Evolutionary conservation across 306 rosid genomes (phyloP).

Genomic region (Oxytropis ochrocephala): DNA sequence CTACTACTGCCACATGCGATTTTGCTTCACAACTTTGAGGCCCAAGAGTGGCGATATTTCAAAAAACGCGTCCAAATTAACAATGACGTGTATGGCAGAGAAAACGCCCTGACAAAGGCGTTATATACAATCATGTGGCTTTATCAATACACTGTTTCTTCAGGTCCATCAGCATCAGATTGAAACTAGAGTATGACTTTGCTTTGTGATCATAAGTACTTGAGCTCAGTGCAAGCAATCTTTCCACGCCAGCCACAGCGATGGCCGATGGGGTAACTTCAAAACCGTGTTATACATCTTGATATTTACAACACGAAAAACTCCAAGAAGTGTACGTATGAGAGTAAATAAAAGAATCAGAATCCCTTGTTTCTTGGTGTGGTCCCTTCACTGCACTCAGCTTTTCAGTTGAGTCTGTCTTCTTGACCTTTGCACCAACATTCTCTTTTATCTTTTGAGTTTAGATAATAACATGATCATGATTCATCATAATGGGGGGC

Average conservation of each 20-base stretch:
- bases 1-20: not conserved
- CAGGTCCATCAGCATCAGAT: slow-evolving; percentile 19
- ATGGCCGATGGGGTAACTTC: slow-evolving; percentile 27
- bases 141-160: not conserved
- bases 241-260: slow-evolving; percentile 15
- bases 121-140: slow-evolving; percentile 14
- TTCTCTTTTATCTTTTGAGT: slow-evolving; percentile 28
- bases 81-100: not conserved
- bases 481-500: not conserved
- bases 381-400: slow-evolving; percentile 9
- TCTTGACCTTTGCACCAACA: slow-evolving; percentile 37
- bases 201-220: not conserved
- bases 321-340: not conserved
- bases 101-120: slow-evolving; percentile 20
- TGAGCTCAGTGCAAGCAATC: slow-evolving; percentile 7
- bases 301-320: slow-evolving; percentile 24
- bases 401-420: slow-evolving; percentile 27
- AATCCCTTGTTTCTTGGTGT: slow-evolving; percentile 27
- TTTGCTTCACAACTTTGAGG: not conserved
- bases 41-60: not conserved
- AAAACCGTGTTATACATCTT: not conserved
- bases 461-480: not conserved
- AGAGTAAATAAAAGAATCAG: slow-evolving; percentile 32
- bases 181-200: slow-evolving; percentile 1
- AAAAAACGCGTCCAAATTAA: not conserved